Percentiles rank a stretch among this genome's conserved stretches.
phyloP scores from a whole-genome alignment of 805 yeast genomes.

The Lachancea fermentati region DNA sequence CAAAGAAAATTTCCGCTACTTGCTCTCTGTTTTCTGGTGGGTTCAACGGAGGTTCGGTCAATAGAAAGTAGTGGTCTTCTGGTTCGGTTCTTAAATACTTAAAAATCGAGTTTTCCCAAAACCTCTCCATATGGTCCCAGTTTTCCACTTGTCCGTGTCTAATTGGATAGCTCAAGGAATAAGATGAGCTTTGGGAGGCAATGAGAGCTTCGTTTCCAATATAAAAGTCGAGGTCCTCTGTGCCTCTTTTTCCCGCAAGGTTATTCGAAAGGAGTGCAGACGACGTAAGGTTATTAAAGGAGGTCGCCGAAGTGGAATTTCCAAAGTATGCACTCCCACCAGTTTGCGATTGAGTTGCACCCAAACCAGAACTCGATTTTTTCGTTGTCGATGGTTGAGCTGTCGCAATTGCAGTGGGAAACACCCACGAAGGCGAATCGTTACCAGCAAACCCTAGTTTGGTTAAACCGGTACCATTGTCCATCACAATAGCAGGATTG shows the following conservation, averaged over 20 bases:
- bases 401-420: slow-evolving; percentile 92
- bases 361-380: slow-evolving; percentile 24
- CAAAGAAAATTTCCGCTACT: slow-evolving; percentile 98
- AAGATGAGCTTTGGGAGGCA: slow-evolving; percentile 88
- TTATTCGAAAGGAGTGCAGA: slow-evolving; percentile 32
- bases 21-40: slow-evolving; percentile 99
- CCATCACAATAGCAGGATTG: slow-evolving; percentile 95
- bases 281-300: slow-evolving; percentile 26
- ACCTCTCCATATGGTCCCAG: slow-evolving; percentile 99
- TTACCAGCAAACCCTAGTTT: slow-evolving; percentile 98
- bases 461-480: slow-evolving; percentile 97
- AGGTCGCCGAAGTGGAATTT: slow-evolving; percentile 35
- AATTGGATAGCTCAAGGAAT: slow-evolving; percentile 85
- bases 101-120: slow-evolving; percentile 96
- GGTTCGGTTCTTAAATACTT: slow-evolving; percentile 97
- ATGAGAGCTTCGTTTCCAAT: slow-evolving; percentile 93
- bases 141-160: slow-evolving; percentile 97
- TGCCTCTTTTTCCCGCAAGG: slow-evolving; percentile 70
- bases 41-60: slow-evolving; percentile 97
- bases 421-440: slow-evolving; percentile 94
- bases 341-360: slow-evolving; percentile 17
- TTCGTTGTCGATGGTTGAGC: slow-evolving; percentile 41
- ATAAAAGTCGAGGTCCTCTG: slow-evolving; percentile 88
- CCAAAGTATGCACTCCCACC: slow-evolving; percentile 24
- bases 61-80: slow-evolving; percentile 91